Percentiles rank a stretch among this genome's conserved stretches.
phyloP scores from a whole-genome alignment of 768 basidiomycete genomes.

The Boletus vermiculosoides region DNA sequence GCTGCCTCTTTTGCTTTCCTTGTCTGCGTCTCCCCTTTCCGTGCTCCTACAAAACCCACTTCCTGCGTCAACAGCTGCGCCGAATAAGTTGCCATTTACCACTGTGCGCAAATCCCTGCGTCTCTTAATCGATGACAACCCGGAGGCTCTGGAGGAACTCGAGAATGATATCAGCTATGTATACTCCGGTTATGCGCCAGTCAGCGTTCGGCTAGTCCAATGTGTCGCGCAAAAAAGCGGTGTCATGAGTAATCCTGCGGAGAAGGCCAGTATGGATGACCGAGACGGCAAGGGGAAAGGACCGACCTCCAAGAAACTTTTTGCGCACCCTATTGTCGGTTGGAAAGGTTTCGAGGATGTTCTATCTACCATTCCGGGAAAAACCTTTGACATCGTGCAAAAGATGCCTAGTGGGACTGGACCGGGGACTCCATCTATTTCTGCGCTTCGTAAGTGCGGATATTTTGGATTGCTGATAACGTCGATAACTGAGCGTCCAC shows the following conservation, averaged over 20 bases:
- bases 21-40: constrained; percentile 64
- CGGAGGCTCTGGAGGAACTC: constrained; percentile 72
- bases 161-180: constrained; percentile 96
- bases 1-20: constrained; percentile 64
- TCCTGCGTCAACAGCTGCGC: constrained; percentile 48
- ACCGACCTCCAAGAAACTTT: constrained; percentile 50
- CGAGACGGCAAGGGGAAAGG: constrained; percentile 40
- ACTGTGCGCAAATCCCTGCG: constrained; percentile 79
- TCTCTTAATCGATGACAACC: constrained; percentile 86
- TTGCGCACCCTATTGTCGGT: constrained; percentile 89
- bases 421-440: constrained; percentile 26
- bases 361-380: constrained; percentile 76
- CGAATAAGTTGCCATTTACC: constrained; percentile 68
- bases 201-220: constrained; percentile 89
- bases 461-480: not conserved
- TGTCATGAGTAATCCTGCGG: constrained; percentile 75
- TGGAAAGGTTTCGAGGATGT: constrained; percentile 99
- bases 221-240: constrained; percentile 90
- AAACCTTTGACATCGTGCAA: constrained; percentile 76
- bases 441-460: constrained; percentile 36
- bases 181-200: constrained; percentile 96
- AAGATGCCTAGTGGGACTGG: constrained; percentile 34
- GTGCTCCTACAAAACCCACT: constrained; percentile 65
- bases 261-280: constrained; percentile 46
- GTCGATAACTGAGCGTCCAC: not conserved